Evolutionary conservation across 768 basidiomycete species (phyloP).

Genomic region (Inosperma sp.): DNA sequence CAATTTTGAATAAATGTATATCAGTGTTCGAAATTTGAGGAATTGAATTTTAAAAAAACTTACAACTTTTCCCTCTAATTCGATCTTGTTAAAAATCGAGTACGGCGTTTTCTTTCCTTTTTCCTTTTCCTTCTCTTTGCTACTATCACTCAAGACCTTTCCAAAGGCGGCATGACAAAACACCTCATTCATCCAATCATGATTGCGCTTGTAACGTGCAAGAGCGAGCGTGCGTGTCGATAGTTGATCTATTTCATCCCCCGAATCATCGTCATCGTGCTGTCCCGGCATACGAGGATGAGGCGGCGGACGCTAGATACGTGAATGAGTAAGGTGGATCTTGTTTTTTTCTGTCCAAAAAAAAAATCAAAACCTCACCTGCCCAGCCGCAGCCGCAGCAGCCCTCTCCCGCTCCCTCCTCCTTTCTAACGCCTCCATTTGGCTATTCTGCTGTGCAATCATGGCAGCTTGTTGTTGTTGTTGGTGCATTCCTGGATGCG

Average conservation of each 20-base stretch:
- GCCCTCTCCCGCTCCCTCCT: constrained; percentile 56
- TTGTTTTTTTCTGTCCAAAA: not conserved
- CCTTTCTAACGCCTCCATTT: constrained; percentile 69
- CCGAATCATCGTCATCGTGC: constrained; percentile 67
- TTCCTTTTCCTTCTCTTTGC: too few relatives aligned
- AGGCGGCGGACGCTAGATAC: constrained; percentile 35
- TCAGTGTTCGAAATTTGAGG: not conserved
- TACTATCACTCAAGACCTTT: constrained; percentile 27
- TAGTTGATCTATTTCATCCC: constrained; percentile 66
- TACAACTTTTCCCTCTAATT: constrained; percentile 30
- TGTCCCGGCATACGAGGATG: constrained; percentile 22
- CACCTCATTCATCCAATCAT: constrained; percentile 81
- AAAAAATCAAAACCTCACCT: not conserved
- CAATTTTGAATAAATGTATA: not conserved
- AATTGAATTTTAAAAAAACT: not conserved
- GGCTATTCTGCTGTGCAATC: constrained; percentile 67
- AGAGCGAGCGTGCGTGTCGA: constrained; percentile 69
- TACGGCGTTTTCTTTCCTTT: constrained; percentile 43
- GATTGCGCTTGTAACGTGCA: constrained; percentile 72
- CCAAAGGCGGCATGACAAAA: constrained; percentile 72
- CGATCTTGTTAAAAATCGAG: constrained; percentile 54
- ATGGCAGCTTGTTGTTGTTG: constrained; percentile 67
- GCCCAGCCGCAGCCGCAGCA: constrained; percentile 8
- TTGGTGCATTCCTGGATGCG: constrained; percentile 34
- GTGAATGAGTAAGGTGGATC: not conserved